Evolutionary conservation across 148 eudicot species (phyloP), one percentile per base, ranked within the genome.

Genomic region (Rheum nobile): DNA sequence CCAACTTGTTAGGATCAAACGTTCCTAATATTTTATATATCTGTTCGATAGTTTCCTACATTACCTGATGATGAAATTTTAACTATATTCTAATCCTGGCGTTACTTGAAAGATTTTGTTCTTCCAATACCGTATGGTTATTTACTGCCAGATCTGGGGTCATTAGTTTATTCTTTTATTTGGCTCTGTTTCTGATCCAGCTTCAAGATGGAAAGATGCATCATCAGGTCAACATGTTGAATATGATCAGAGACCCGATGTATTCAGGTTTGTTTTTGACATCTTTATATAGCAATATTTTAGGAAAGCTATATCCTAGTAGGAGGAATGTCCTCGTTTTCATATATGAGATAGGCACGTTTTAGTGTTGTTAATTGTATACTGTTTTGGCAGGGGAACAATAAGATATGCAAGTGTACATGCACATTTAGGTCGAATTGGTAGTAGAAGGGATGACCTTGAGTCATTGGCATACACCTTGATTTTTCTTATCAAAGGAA

Each of bases 341-440:
- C 67, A 76, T 69, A 54, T 34, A 8, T 59, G 43, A 29, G 50
- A 67, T 9, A 39, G 21, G 16, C 16, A 43, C 52, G 68, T 74
- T 24, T 1, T n/a, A 19, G 26, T 52, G 28, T 70, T 70, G 21
- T 6, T 71, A 1, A 65, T 65, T 65, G 46, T 63, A 43, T 75
- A 26, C 34, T 24, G 67, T 19, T 59, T 75, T 72, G 38, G 72
- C 89, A 93, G 98, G 84, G 98, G 96, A 61, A 93, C 98, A 54
- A 90, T 93, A 82, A 85, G 98, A 79, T 93, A 90, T 84, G 98
- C 96, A 77, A 93, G 98, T 88, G 98, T 93, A 47, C 98, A 93
- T 88, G 98, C 96, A 34, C 98, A 93, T 80, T 82, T 90, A 73
- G 98, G 98, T 76, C 91, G 98, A 47, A 93, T 93, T 41, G 98